Percentiles rank a stretch among this genome's conserved stretches.
Conservation (phyloP, 441 rosid genomes). For the Pelargonium australe region DNA sequence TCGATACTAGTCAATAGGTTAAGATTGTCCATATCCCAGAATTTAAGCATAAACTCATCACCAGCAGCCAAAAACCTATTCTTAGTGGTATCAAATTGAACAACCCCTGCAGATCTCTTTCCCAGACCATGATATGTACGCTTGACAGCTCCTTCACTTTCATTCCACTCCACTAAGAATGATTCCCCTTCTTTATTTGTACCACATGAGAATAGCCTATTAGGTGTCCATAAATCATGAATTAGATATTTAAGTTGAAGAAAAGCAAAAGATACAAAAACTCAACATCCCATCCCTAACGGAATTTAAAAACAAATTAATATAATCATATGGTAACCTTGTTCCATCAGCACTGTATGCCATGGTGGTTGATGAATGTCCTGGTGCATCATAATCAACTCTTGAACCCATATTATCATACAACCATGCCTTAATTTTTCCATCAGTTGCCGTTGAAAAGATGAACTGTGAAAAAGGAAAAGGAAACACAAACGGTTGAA, state of each 20-base stretch:
- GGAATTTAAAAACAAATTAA: conserved; percentile 10
- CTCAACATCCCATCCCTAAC: conserved; percentile 15
- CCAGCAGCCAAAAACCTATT: conserved; percentile 71
- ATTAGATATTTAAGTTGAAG: conserved; percentile 11
- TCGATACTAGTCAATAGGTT: conserved; percentile 45
- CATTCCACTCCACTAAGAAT: conserved; percentile 78
- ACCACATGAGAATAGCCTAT: conserved; percentile 71
- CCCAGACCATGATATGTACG: conserved; percentile 58
- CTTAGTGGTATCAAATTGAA: conserved; percentile 73
- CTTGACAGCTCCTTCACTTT: conserved; percentile 74
- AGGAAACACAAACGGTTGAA: neutral
- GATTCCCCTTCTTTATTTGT: conserved; percentile 76
- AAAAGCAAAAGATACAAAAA: conserved; percentile 10
- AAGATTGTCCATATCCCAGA: conserved; percentile 65
- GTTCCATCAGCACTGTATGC: conserved; percentile 76
- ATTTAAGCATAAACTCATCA: conserved; percentile 57
- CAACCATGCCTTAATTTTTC: conserved; percentile 83
- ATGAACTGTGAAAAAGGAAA: conserved; percentile 39
- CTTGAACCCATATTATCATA: conserved; percentile 64
- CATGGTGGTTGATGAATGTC: conserved; percentile 63
- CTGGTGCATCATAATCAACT: conserved; percentile 82
- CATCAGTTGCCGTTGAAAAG: conserved; percentile 73
- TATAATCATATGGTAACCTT: conserved; percentile 37
- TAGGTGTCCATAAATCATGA: conserved; percentile 16
- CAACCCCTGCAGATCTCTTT: conserved; percentile 53